phyloP scores from a whole-genome alignment of 2,329 filamentous ascomycete genomes.

The Aspergillus neotritici region DNA sequence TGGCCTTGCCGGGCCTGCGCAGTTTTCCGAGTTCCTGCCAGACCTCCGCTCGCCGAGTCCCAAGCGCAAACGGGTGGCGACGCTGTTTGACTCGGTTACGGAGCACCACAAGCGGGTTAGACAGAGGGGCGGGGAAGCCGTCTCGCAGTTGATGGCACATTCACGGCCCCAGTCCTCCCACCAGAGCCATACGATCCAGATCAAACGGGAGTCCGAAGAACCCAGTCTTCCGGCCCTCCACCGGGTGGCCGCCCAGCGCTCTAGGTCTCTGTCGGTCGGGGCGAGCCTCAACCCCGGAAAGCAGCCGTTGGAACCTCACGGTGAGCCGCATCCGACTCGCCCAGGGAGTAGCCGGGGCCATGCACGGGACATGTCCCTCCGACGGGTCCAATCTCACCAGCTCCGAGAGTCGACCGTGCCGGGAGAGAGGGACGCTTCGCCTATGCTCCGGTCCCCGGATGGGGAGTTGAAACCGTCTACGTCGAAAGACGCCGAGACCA shows the following conservation, averaged over 20 bases:
- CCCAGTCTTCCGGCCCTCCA: conserved; percentile 23
- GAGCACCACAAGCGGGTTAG: conserved; percentile 38
- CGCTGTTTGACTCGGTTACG: conserved; percentile 37
- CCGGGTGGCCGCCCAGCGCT: conserved; percentile 23
- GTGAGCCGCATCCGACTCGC: conserved; percentile 9
- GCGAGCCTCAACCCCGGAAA: conserved; percentile 20
- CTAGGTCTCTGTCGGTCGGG: conserved; percentile 31
- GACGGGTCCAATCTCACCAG: conserved; percentile 20
- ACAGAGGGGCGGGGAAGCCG: conserved; percentile 35
- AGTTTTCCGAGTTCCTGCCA: conserved; percentile 33
- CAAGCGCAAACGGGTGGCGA: conserved; percentile 40
- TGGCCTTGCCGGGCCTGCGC: conserved; percentile 8
- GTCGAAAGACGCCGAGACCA: conserved; percentile 23
- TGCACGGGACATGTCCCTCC: conserved; percentile 9
- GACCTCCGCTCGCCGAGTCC: conserved; percentile 36
- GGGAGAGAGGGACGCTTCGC: conserved; percentile 8
- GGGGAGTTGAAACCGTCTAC: conserved; percentile 12
- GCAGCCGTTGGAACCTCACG: conserved; percentile 10
- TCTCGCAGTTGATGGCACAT: conserved; percentile 37
- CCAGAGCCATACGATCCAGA: conserved; percentile 26
- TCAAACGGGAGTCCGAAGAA: conserved; percentile 35
- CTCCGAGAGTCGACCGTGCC: conserved; percentile 19
- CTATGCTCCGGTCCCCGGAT: conserved; percentile 14
- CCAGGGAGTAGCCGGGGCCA: conserved; percentile 20
- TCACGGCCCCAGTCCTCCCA: conserved; percentile 25